Evolutionary conservation across 2,329 filamentous ascomycete genomes (phyloP).

Genomic region (Penicillium brasilianum): DNA sequence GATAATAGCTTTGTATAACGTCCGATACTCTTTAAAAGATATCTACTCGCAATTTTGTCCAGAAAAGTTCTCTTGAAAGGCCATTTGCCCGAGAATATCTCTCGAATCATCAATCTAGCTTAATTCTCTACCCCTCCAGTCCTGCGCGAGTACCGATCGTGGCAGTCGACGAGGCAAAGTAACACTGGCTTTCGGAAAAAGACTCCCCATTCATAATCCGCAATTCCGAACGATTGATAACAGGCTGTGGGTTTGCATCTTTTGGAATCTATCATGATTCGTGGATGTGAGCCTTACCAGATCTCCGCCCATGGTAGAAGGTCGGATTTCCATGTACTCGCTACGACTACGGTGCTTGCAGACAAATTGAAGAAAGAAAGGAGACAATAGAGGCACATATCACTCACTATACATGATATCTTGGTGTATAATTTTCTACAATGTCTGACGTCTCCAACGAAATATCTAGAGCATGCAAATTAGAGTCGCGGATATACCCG

Average conservation of each 20-base stretch:
- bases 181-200: not conserved
- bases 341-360: no score
- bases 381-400: not conserved
- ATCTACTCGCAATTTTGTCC: not conserved
- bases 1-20: not conserved
- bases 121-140: not conserved
- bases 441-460: no score
- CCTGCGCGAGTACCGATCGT: not conserved
- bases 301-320: not conserved
- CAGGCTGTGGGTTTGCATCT: not conserved
- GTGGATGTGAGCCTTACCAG: not conserved
- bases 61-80: not conserved
- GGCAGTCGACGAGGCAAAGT: not conserved
- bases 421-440: not conserved
- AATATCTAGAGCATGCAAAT: not conserved
- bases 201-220: not conserved
- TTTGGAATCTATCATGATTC: not conserved
- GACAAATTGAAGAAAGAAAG: no score
- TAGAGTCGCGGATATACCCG: not conserved
- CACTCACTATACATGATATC: not conserved
- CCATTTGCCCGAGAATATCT: not conserved
- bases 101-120: not conserved
- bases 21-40: not conserved
- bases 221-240: constrained; percentile 2
- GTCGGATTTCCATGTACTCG: not conserved